Conservation (phyloP, 1,284 basidiomycete species). For the Heterobasidion occidentale region DNA sequence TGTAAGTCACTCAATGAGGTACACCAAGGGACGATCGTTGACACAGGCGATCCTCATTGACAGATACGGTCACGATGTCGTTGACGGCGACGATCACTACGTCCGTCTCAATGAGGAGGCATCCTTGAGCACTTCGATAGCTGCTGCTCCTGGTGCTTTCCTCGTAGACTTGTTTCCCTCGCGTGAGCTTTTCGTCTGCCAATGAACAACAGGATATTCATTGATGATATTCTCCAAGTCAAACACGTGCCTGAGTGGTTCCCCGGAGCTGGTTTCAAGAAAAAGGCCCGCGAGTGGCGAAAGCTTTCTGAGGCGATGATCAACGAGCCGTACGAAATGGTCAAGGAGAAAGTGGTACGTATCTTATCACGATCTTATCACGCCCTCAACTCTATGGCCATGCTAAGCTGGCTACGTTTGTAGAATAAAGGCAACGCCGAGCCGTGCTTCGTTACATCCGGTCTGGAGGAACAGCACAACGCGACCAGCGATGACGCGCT, state of each 20-base stretch:
- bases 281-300: conserved; percentile 11
- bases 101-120: conserved; percentile 15
- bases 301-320: conserved; percentile 11
- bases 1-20: conserved; percentile 4
- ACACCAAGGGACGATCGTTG: not conserved
- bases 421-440: conserved; percentile 8
- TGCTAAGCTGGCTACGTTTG: too few species aligned
- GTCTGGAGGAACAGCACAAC: conserved; percentile 7
- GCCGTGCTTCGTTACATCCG: conserved; percentile 10
- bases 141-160: conserved; percentile 20
- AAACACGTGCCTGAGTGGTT: conserved; percentile 16
- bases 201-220: not conserved
- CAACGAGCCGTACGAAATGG: conserved; percentile 12
- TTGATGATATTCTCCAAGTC: conserved; percentile 5
- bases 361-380: too few species aligned
- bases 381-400: too few species aligned
- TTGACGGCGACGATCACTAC: conserved; percentile 12
- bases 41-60: not conserved
- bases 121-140: conserved; percentile 16
- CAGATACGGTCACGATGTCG: conserved; percentile 11
- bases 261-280: conserved; percentile 15
- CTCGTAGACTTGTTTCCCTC: conserved; percentile 21
- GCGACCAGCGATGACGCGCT: conserved; percentile 4
- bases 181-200: conserved; percentile 7
- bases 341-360: conserved; percentile 11